phyloP scores from a whole-genome alignment of 345 rosid genomes.

The Moringa oleifera region DNA sequence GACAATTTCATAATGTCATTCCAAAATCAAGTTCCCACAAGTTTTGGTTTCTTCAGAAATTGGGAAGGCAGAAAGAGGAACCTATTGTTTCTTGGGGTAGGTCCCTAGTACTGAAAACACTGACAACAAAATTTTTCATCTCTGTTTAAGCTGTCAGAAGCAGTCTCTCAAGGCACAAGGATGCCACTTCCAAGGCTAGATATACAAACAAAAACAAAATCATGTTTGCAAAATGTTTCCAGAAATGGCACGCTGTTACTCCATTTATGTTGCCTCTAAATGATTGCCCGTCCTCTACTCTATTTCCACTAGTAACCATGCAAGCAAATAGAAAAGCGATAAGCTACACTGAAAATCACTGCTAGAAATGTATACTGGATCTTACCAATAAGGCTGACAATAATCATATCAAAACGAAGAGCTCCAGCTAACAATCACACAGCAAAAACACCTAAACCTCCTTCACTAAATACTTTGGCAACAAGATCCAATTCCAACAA shows the following conservation, averaged over 20 bases:
- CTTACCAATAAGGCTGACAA: constrained; percentile 11
- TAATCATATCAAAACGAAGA: constrained; percentile 12
- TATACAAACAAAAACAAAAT: not conserved
- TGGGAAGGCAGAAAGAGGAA: too few relatives aligned
- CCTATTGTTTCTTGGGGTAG: too few relatives aligned
- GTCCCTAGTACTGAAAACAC: too few relatives aligned
- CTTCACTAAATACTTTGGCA: constrained; percentile 9
- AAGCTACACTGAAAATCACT: not conserved
- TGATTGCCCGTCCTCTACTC: not conserved
- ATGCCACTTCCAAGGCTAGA: not conserved
- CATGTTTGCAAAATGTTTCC: not conserved
- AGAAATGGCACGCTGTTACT: not conserved
- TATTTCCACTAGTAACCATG: not conserved
- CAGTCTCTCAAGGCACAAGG: not conserved
- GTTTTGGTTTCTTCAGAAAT: too few relatives aligned
- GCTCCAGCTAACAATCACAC: constrained; percentile 1
- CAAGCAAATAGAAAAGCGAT: not conserved
- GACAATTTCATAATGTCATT: not conserved
- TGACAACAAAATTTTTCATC: not conserved
- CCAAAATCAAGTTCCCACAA: not conserved
- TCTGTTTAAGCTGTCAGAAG: not conserved
- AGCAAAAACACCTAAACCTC: constrained; percentile 9
- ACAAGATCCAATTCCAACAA: constrained; percentile 36
- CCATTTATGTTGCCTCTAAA: not conserved
- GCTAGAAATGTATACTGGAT: constrained; percentile 12